These are phyloP conservation scores for Podaxis carcinomalis DNA, from an alignment of 768 basidiomycete genomes.

Conservation along the genomic window DNA sequence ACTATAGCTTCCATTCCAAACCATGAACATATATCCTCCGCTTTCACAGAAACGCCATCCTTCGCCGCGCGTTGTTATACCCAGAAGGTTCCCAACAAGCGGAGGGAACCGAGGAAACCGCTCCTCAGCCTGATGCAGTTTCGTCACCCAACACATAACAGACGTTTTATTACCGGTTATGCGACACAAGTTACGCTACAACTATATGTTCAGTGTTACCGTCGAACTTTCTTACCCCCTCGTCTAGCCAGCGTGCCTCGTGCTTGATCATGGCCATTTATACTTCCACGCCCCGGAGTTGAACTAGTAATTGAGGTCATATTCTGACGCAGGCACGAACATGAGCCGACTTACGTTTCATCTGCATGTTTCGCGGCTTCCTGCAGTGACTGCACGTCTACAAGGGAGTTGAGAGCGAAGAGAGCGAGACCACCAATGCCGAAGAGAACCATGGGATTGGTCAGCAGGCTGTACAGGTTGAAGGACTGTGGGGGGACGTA, in stretches of 20 bases:
- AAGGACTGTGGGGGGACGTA: constrained; percentile 71
- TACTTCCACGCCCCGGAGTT: background rate
- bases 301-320: background rate
- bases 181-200: background rate
- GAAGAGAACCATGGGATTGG: constrained; percentile 86
- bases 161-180: background rate
- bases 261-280: constrained; percentile 2
- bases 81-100: background rate
- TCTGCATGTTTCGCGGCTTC: constrained; percentile 7
- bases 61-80: constrained; percentile 7
- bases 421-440: constrained; percentile 46
- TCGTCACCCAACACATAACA: background rate
- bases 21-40: background rate
- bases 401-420: constrained; percentile 9
- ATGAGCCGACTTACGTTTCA: background rate
- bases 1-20: constrained; percentile 48
- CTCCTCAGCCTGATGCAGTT: background rate
- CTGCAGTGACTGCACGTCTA: constrained; percentile 8
- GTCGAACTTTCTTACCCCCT: constrained; percentile 6
- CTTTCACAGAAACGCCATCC: constrained; percentile 5
- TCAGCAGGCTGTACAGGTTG: constrained; percentile 70
- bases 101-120: background rate
- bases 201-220: background rate
- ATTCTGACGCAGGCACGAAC: background rate
- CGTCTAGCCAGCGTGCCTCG: background rate